These are phyloP conservation scores for Botrytis paeoniae DNA, from an alignment of 2,329 filamentous ascomycete species.

Conservation along the genomic window DNA sequence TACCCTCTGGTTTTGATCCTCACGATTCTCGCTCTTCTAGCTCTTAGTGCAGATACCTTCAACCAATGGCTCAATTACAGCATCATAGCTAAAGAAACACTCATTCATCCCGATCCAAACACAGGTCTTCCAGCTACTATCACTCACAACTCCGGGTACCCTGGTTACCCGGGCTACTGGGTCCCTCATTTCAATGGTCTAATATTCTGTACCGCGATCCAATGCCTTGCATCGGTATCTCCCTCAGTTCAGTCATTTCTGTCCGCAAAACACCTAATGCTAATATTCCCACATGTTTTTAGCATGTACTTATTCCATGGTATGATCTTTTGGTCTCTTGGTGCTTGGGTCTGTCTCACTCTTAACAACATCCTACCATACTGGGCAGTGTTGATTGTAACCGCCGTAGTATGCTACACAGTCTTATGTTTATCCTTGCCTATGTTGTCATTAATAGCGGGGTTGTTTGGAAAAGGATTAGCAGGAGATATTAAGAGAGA, in stretches of 20 bases:
- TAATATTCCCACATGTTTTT: constrained; percentile 48
- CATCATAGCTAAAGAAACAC: constrained; percentile 40
- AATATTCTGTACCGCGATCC: constrained; percentile 40
- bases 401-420: constrained; percentile 10
- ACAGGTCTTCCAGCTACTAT: constrained; percentile 41
- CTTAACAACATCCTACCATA: constrained; percentile 30
- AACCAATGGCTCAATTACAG: constrained; percentile 23
- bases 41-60: constrained; percentile 24
- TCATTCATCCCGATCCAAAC: constrained; percentile 43
- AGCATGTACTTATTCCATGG: constrained; percentile 50
- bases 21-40: constrained; percentile 30
- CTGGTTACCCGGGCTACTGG: constrained; percentile 44
- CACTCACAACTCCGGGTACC: constrained; percentile 34
- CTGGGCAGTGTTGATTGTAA: constrained; percentile 24
- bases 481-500: constrained; percentile 24
- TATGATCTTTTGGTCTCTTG: constrained; percentile 37
- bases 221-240: constrained; percentile 39
- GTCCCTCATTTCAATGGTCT: constrained; percentile 45
- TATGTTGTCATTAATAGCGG: constrained; percentile 30
- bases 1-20: constrained; percentile 40
- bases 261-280: constrained; percentile 41
- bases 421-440: constrained; percentile 22
- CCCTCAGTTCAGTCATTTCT: constrained; percentile 43
- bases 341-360: constrained; percentile 29
- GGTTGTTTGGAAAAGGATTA: constrained; percentile 27